These are phyloP conservation scores for Evansstolkia leycettana DNA, from an alignment of 495 filamentous ascomycete species.

Conservation along the genomic window DNA sequence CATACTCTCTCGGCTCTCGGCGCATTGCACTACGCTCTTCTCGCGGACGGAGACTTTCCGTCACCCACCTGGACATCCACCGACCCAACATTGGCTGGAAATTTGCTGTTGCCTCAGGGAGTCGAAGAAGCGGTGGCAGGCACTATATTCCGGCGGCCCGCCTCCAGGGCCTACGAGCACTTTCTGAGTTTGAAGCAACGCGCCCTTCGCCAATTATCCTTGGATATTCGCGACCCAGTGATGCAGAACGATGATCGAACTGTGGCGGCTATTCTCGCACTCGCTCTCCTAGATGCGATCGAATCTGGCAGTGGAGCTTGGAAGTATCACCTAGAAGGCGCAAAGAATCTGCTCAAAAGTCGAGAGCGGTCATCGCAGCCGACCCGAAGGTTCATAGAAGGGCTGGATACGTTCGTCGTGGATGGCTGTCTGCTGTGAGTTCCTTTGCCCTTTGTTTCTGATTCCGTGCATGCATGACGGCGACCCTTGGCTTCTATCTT, in stretches of 20 bases:
- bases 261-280: constrained; percentile 27
- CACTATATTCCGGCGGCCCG: constrained; percentile 15
- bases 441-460: not conserved
- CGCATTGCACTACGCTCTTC: constrained; percentile 29
- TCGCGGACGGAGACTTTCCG: constrained; percentile 22
- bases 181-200: constrained; percentile 32
- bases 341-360: constrained; percentile 26
- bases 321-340: constrained; percentile 37
- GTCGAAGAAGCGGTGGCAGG: constrained; percentile 18
- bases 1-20: constrained; percentile 27
- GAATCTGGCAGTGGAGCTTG: constrained; percentile 35
- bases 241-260: constrained; percentile 29
- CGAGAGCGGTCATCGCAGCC: constrained; percentile 10
- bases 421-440: constrained; percentile 32
- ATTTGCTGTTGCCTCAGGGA: constrained; percentile 13
- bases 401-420: constrained; percentile 28
- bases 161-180: constrained; percentile 25
- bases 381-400: constrained; percentile 16
- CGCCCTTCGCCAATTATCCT: constrained; percentile 27
- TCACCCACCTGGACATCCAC: constrained; percentile 25
- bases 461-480: too few species aligned
- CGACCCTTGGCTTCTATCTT: too few species aligned
- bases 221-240: constrained; percentile 22
- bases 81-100: constrained; percentile 7
- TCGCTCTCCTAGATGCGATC: constrained; percentile 31